Conservation (phyloP, 1,139 yeast species). For the Taiozyma sp. region DNA sequence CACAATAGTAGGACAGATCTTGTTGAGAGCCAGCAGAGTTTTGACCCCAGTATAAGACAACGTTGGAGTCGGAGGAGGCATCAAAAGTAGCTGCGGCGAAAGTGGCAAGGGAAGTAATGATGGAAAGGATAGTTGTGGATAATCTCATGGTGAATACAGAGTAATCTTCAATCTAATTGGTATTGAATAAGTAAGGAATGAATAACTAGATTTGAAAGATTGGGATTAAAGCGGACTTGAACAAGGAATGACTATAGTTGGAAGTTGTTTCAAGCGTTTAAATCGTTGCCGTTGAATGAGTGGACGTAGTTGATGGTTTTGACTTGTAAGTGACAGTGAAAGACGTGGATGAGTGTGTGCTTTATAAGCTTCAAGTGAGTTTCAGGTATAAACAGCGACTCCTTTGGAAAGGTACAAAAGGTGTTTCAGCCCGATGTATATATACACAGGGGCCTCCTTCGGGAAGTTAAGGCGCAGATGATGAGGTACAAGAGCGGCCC, state of each 20-base stretch:
- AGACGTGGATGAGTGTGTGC: not conserved
- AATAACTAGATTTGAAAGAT: not conserved
- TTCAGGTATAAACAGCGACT: not conserved
- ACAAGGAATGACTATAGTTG: constrained; percentile 7
- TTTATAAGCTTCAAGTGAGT: not conserved
- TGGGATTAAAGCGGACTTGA: not conserved
- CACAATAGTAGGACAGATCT: constrained; percentile 63
- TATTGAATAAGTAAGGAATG: not conserved
- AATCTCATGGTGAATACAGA: constrained; percentile 2
- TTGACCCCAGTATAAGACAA: constrained; percentile 93
- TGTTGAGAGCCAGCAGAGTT: constrained; percentile 74
- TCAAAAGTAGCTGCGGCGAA: constrained; percentile 32
- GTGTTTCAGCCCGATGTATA: not conserved
- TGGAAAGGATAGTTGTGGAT: constrained; percentile 1
- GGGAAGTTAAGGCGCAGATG: not conserved
- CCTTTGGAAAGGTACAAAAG: not conserved
- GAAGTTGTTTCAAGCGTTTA: not conserved
- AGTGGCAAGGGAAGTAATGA: constrained; percentile 4
- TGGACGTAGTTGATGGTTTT: not conserved
- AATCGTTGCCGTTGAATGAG: not conserved
- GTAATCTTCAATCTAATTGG: not conserved
- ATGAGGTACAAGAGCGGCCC: not conserved
- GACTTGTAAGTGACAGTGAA: not conserved
- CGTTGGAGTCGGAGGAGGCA: constrained; percentile 46
- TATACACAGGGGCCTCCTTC: not conserved